These are phyloP conservation scores for Hemileccinum rubropunctum DNA, from an alignment of 768 basidiomycete species.

Conservation along the genomic window DNA sequence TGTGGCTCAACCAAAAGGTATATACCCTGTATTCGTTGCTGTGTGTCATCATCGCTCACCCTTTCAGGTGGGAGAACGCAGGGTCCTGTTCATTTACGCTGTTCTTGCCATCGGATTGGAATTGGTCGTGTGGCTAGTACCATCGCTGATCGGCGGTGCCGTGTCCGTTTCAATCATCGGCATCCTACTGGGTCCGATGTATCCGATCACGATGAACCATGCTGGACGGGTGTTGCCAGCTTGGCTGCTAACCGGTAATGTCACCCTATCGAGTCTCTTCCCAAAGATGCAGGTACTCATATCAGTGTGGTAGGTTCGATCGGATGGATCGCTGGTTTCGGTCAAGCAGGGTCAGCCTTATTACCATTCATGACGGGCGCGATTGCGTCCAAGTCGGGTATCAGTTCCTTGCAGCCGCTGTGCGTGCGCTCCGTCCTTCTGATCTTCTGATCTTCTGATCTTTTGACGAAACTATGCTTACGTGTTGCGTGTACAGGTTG, in stretches of 20 bases:
- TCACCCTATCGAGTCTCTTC: not conserved
- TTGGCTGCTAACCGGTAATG: conserved; percentile 55
- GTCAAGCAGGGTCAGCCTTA: conserved; percentile 69
- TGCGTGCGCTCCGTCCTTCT: conserved; percentile 6
- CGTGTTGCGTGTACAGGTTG: conserved; percentile 8
- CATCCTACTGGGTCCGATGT: conserved; percentile 50
- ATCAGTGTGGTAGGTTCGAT: conserved; percentile 42
- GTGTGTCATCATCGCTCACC: not conserved
- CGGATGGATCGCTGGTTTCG: conserved; percentile 67
- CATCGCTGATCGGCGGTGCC: conserved; percentile 50
- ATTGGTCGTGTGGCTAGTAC: conserved; percentile 56
- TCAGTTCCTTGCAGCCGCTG: conserved; percentile 38
- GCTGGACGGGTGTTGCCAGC: conserved; percentile 64
- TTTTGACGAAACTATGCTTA: not conserved
- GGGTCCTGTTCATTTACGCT: conserved; percentile 51
- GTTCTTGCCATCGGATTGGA: conserved; percentile 53
- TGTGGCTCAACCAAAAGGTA: conserved; percentile 57
- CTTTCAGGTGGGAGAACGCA: conserved; percentile 47
- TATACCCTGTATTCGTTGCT: not conserved
- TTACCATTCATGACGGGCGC: conserved; percentile 74
- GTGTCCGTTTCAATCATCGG: conserved; percentile 58
- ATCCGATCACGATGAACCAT: conserved; percentile 65
- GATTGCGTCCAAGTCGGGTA: conserved; percentile 59
- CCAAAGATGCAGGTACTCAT: not conserved
- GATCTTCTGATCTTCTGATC: not conserved